Evolutionary conservation across 495 filamentous ascomycete genomes (phyloP), one percentile per base, ranked within the genome.

Genomic region (Clavariopsis aquatica): DNA sequence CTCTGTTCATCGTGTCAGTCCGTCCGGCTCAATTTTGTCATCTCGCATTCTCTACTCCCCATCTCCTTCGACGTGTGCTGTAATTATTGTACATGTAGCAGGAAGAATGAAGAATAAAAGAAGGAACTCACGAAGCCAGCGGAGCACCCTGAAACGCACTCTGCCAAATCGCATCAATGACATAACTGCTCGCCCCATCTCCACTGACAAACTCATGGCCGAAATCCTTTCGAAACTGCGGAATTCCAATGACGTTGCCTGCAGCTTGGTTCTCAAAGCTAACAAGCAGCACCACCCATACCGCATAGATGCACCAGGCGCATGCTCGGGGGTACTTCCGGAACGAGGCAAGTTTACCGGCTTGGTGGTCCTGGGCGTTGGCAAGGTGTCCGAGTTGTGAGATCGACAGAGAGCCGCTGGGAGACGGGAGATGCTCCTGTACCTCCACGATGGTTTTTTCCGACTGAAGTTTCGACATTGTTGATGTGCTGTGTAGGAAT

Each of bases 201-300:
- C 2, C 51, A 1, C 17, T 41, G 19, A 57, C 36, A 49, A 58
- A 49, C n/a, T 20, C 23, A 20, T 24, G 20, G 4, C 56, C 56
- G 49, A 58, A 58, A 31, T 58, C 56, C 22, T 58, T 49, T 23
- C 56, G 26, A 20, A 58, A 58, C 23, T 58, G 24, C 13, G 56
- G 56, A 31, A 58, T 58, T 2, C 38, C 36, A 27, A 58, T 49
- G 2, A 58, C 56, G 49, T 47, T 49, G 9, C 56, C 56, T 3
- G 27, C 8, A 27, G 56, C 56, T 24, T 59, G 51, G 24, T 53
- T 53, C 51, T 53, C 51, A 31, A 53, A 53, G 17, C 5, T 7
- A 8, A 53, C 51, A 4, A 53, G 51, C 27, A 53, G 27, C 7
- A 53, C 51, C 6, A 53, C 51, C 51, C 51, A 53, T 6, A 53